A percentile compares a stretch with the other conserved stretches of the same genome.
These are phyloP conservation scores for Ceratocystis papillata DNA, from an alignment of 2,329 filamentous ascomycete genomes.

Conservation along the genomic window DNA sequence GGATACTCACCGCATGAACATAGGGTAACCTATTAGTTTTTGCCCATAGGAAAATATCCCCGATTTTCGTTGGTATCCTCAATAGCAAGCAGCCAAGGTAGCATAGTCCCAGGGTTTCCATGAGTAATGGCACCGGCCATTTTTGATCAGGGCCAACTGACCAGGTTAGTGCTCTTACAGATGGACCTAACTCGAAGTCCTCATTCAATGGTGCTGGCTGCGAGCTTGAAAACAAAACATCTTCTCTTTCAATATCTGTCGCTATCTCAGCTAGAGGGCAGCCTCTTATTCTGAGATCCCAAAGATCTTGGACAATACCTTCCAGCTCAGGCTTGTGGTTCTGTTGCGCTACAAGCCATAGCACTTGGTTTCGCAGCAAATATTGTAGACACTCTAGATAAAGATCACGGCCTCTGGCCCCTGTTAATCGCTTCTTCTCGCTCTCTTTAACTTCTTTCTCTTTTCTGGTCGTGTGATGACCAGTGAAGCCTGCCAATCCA, in stretches of 20 bases:
- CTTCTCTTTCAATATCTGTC: constrained; percentile 9
- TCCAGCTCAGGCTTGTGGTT: constrained; percentile 64
- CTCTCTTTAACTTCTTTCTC: constrained; percentile 42
- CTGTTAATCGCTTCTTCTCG: constrained; percentile 49
- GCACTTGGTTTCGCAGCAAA: constrained; percentile 68
- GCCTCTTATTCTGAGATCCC: constrained; percentile 56
- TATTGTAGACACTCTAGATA: constrained; percentile 79
- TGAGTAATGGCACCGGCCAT: constrained; percentile 52
- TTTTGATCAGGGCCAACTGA: constrained; percentile 36
- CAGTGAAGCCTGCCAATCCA: constrained; percentile 48
- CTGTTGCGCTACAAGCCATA: constrained; percentile 58
- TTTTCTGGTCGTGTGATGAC: constrained; percentile 32
- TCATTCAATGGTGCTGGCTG: constrained; percentile 28
- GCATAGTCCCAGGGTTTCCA: constrained; percentile 66
- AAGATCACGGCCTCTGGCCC: constrained; percentile 60
- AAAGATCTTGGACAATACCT: constrained; percentile 70
- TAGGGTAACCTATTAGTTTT: constrained; percentile 59
- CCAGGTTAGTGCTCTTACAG: constrained; percentile 36
- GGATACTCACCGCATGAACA: constrained; percentile 49
- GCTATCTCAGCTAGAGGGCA: constrained; percentile 29
- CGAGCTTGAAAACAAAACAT: constrained; percentile 30
- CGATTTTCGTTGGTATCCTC: constrained; percentile 62
- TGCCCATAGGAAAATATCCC: constrained; percentile 61
- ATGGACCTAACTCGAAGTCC: constrained; percentile 26
- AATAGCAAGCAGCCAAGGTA: constrained; percentile 70